Conservation (phyloP, 371 early-diverging fungal species). For the Syncephalastrum contaminatum region DNA sequence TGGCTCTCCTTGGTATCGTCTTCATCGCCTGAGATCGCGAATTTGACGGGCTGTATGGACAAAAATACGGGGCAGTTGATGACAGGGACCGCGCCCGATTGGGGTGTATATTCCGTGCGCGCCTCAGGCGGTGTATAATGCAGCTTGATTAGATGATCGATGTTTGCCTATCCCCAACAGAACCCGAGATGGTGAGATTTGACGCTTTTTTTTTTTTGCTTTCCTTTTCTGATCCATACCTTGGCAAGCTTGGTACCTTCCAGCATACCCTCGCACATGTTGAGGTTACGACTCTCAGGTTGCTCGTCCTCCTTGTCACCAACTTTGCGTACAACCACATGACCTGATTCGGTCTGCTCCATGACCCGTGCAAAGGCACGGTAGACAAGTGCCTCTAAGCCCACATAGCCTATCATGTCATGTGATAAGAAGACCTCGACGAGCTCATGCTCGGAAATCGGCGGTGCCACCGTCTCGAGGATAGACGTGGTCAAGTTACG, state of each 20-base stretch:
- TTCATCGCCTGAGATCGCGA: slow-evolving; percentile 18
- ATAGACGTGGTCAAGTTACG: slow-evolving; percentile 52
- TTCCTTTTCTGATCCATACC: slow-evolving; percentile 16
- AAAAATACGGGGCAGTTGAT: slow-evolving; percentile 65
- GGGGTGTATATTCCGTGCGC: slow-evolving; percentile 23
- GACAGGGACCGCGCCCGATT: slow-evolving; percentile 46
- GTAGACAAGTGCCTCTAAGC: slow-evolving; percentile 59
- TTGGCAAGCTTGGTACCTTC: slow-evolving; percentile 61
- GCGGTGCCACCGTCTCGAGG: slow-evolving; percentile 65
- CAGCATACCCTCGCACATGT: slow-evolving; percentile 57
- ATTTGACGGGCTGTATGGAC: slow-evolving; percentile 62
- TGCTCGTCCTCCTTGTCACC: slow-evolving; percentile 34
- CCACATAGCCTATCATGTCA: slow-evolving; percentile 63
- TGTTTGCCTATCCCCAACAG: slow-evolving; percentile 38
- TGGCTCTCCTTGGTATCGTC: slow-evolving; percentile 32
- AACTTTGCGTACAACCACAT: slow-evolving; percentile 58
- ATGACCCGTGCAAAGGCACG: slow-evolving; percentile 65
- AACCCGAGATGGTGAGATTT: neutral
- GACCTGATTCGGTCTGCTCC: slow-evolving; percentile 70
- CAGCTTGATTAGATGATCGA: slow-evolving; percentile 52
- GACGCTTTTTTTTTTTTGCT: slow-evolving; percentile 3
- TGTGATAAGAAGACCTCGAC: slow-evolving; percentile 67
- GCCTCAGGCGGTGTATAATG: slow-evolving; percentile 35
- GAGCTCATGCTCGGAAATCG: slow-evolving; percentile 67
- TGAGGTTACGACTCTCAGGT: slow-evolving; percentile 43